Conservation (phyloP, 2,329 filamentous ascomycete species). For the Fusarium sp. region DNA sequence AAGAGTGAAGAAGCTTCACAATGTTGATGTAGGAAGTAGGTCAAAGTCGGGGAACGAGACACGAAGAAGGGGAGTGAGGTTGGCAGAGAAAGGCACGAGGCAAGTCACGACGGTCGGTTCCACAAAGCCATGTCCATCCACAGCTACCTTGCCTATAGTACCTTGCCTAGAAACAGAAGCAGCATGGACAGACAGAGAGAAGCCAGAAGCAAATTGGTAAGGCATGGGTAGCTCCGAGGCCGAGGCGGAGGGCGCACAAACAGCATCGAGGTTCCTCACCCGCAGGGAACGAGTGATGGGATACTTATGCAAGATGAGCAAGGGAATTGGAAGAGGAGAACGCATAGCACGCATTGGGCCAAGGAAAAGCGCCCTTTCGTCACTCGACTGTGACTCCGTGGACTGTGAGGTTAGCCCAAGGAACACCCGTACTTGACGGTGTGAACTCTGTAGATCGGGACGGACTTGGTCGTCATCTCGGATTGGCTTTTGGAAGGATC, state of each 20-base stretch:
- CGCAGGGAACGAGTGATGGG: slow-evolving; percentile 35
- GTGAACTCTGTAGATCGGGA: slow-evolving; percentile 44
- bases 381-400: slow-evolving; percentile 25
- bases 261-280: slow-evolving; percentile 35
- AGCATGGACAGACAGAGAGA: slow-evolving; percentile 1
- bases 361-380: slow-evolving; percentile 34
- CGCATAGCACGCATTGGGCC: slow-evolving; percentile 34
- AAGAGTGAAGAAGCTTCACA: slow-evolving; percentile 14
- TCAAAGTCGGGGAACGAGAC: slow-evolving; percentile 34
- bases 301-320: slow-evolving; percentile 34
- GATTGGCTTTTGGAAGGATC: slow-evolving; percentile 13
- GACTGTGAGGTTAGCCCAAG: slow-evolving; percentile 36
- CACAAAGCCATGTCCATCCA: slow-evolving; percentile 33
- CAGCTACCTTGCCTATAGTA: neutral
- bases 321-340: neutral
- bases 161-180: slow-evolving; percentile 7
- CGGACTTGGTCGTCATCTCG: slow-evolving; percentile 35
- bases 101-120: slow-evolving; percentile 47
- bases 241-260: slow-evolving; percentile 36
- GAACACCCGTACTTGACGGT: slow-evolving; percentile 37
- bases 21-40: slow-evolving; percentile 29
- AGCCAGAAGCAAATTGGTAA: slow-evolving; percentile 21
- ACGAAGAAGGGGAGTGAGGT: slow-evolving; percentile 38
- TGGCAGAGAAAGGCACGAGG: slow-evolving; percentile 40
- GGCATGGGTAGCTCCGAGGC: slow-evolving; percentile 35